Conservation (phyloP, 176 grass and related monocot genomes). For the Dendrocalamus sinicus region DNA sequence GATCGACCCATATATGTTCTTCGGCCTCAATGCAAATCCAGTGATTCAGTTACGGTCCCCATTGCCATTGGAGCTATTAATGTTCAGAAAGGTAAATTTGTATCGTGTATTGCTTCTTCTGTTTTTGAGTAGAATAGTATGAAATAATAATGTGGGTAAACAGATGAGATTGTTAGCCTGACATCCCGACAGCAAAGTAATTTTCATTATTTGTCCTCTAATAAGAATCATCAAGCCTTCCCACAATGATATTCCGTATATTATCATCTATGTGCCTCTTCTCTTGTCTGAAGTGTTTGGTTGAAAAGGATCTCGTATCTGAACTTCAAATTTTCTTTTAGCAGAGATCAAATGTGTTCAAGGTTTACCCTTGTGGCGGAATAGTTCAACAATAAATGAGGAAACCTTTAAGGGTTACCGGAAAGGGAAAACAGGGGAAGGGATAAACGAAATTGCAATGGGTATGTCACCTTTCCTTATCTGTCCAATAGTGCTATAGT, state of each 20-base stretch:
- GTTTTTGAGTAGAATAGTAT: background rate
- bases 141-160: background rate
- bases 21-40: conserved; percentile 47
- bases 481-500: conserved; percentile 9
- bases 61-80: conserved; percentile 31
- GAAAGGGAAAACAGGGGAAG: conserved; percentile 49
- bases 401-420: conserved; percentile 59
- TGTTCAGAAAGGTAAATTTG: conserved; percentile 57
- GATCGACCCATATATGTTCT: conserved; percentile 54
- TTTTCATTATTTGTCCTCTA: background rate
- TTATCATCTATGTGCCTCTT: conserved; percentile 25
- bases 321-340: conserved; percentile 30
- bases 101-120: background rate
- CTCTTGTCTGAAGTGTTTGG: background rate
- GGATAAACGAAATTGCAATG: conserved; percentile 67
- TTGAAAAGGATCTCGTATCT: conserved; percentile 34
- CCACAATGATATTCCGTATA: background rate
- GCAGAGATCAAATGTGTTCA: conserved; percentile 63
- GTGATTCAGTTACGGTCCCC: conserved; percentile 39
- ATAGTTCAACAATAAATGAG: conserved; percentile 63
- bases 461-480: conserved; percentile 41
- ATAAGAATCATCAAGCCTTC: conserved; percentile 27
- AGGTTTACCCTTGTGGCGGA: conserved; percentile 63
- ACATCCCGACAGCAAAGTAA: background rate
- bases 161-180: background rate